phyloP scores from a whole-genome alignment of 2,329 filamentous ascomycete genomes.

The Pseudogymnoascus sp. region DNA sequence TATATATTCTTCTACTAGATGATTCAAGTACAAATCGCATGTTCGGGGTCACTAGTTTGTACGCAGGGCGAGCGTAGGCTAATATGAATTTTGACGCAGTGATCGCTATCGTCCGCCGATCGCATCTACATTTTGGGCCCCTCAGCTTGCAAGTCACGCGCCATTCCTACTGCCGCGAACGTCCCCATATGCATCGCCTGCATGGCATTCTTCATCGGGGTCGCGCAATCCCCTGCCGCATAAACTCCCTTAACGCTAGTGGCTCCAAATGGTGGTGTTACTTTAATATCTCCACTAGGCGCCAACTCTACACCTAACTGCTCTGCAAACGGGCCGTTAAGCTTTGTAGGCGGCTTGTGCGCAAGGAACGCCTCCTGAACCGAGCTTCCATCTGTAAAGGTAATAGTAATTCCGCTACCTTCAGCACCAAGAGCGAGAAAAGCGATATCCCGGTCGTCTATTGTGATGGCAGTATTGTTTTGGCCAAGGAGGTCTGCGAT shows the following conservation, averaged over 20 bases:
- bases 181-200: slow-evolving; percentile 9
- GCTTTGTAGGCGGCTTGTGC: neutral
- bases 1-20: no score
- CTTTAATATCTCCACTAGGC: slow-evolving; percentile 33
- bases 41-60: no score
- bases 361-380: neutral
- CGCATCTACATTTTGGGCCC: neutral
- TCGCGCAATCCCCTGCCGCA: slow-evolving; percentile 42
- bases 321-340: neutral
- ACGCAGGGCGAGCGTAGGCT: no score
- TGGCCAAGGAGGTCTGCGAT: neutral
- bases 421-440: neutral
- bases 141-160: neutral
- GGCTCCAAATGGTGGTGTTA: slow-evolving; percentile 34
- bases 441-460: neutral
- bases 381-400: neutral
- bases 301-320: neutral
- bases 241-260: slow-evolving; percentile 44
- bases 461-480: neutral
- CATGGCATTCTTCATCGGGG: slow-evolving; percentile 13
- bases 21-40: no score
- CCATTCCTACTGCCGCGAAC: neutral
- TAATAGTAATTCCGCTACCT: neutral
- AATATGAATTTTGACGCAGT: no score
- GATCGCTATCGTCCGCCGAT: no score